A percentile compares a stretch with the other conserved stretches of the same genome.
phyloP scores from a whole-genome alignment of 169 alveolate genomes.

The Plasmodium gonderi region DNA sequence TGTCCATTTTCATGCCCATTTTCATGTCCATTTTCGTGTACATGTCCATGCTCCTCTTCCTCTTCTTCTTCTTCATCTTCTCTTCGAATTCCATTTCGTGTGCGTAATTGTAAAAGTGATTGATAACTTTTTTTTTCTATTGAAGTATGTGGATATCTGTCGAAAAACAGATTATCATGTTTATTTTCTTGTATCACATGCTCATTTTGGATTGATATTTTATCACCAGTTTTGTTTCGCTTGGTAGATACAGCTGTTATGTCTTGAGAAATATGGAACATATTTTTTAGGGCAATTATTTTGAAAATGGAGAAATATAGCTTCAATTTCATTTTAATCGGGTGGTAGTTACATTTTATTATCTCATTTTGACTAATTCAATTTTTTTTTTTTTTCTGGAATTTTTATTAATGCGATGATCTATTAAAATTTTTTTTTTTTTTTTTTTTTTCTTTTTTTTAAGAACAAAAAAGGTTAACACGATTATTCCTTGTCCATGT shows the following conservation, averaged over 20 bases:
- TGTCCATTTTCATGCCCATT: background rate
- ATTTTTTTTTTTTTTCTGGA: background rate
- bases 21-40: background rate
- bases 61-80: constrained; percentile 12
- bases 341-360: constrained; percentile 7
- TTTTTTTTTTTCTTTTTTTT: background rate
- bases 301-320: constrained; percentile 1
- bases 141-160: background rate
- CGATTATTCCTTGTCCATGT: background rate
- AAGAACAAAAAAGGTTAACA: background rate
- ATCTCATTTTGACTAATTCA: background rate
- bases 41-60: background rate
- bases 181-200: background rate
- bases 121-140: constrained; percentile 7
- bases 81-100: background rate
- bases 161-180: background rate
- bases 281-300: constrained; percentile 38
- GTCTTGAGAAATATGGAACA: constrained; percentile 6
- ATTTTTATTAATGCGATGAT: background rate
- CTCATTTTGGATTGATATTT: background rate
- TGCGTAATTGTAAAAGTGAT: constrained; percentile 17
- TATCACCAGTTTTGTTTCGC: background rate
- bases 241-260: constrained; percentile 9
- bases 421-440: background rate
- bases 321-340: constrained; percentile 54